Base-by-base conservation (phyloP, 768 basidiomycete species). In the Multifurca ochricompacta region DNA sequence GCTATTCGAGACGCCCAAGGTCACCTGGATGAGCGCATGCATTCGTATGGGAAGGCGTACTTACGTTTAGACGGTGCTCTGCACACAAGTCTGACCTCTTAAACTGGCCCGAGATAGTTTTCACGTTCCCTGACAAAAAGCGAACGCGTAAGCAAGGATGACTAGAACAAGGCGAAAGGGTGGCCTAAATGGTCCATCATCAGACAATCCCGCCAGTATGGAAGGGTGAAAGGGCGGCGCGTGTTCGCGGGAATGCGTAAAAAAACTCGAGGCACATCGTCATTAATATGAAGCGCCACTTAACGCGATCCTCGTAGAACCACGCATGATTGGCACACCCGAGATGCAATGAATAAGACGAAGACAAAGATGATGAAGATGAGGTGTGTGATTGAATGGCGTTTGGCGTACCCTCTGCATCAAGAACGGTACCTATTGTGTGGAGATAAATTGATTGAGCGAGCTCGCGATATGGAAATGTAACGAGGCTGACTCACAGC, bases 31-130 rank as follows among this genome's bases (percentile, higher is more conserved):
- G 23, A 18, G 51, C 13, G 36, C 54, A 11, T 51, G 43, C 18
- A 45, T 25, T 23, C 4, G 30, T 10, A 34, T 30, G 21, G 31
- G 53, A 50, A 62, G 58, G 54, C 41, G 45, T 35, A 70, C 87
- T 72, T 74, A 96, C 94, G 74, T 95, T 91, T 59, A 97, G 72
- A 62, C 83, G 80, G 69, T 95, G 91, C 66, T 93, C 88, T 34
- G 77, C 70, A 69, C 91, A 91, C 47, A 98, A 77, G 65, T 94
- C 90, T 32, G 89, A 82, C 71, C 87, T 91, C 66, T 87, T 93
- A 71, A 95, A 93, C 64, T 87, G 84, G 6, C 89, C 89, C 11
- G 87, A 90, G 39, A 89, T 90, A 32, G 83, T 89, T 70, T 87
- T 87, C 54, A 94, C 89, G 64, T 81, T 82, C 43, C 91, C 89